These are phyloP conservation scores for Gamarada debralockiae DNA, from an alignment of 495 filamentous ascomycete species.

Conservation along the genomic window DNA sequence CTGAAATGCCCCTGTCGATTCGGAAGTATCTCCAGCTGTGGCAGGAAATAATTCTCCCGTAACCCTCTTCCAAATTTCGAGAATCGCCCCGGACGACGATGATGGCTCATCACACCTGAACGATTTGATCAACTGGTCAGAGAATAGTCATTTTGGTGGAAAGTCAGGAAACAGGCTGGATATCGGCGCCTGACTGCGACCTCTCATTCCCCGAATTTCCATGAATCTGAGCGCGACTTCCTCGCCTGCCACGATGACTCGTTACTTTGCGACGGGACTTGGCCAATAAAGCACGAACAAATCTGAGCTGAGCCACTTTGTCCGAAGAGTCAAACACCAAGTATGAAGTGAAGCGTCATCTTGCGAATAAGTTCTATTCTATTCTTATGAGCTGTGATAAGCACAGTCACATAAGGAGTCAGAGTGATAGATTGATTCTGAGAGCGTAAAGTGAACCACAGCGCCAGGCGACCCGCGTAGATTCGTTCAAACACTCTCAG, in stretches of 20 bases:
- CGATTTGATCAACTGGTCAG: background rate
- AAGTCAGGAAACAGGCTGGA: background rate
- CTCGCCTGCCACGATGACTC: conserved; percentile 13
- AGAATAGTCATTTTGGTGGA: conserved; percentile 1
- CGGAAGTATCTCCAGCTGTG: no score
- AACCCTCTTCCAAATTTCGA: no score
- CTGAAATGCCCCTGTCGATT: no score
- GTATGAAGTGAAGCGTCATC: conserved; percentile 8
- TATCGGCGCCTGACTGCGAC: conserved; percentile 16
- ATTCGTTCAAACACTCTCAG: background rate
- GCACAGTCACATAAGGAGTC: background rate
- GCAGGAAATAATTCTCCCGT: background rate
- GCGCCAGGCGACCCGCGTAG: background rate
- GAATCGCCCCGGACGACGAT: no score
- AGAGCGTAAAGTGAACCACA: background rate
- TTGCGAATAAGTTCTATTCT: background rate
- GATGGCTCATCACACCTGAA: no score
- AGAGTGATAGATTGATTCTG: background rate
- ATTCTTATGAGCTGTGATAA: background rate
- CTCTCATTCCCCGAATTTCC: conserved; percentile 17
- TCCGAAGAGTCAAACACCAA: conserved; percentile 1
- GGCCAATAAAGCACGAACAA: conserved; percentile 3
- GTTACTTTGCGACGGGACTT: conserved; percentile 10
- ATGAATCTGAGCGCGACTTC: conserved; percentile 12
- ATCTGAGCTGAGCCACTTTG: conserved; percentile 13